Evolutionary conservation across 495 filamentous ascomycete genomes (phyloP).

Genomic region (Neurospora sp.): DNA sequence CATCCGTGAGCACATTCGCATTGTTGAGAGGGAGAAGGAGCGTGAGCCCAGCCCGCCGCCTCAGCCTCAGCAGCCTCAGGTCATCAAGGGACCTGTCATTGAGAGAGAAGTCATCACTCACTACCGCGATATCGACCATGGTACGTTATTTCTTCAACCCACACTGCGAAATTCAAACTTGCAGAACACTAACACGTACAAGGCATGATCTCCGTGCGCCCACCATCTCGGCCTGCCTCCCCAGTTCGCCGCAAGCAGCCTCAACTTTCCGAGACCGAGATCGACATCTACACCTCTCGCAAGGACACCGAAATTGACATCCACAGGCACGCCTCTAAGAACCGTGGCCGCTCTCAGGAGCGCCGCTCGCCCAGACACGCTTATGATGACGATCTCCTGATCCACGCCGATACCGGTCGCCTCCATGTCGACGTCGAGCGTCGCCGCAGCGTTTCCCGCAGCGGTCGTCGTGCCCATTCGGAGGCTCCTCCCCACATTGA

Average conservation of each 20-base stretch:
- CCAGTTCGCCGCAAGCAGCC: constrained; percentile 25
- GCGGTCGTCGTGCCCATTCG: constrained; percentile 32
- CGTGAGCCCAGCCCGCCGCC: constrained; percentile 38
- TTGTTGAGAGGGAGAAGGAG: constrained; percentile 33
- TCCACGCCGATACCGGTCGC: constrained; percentile 46
- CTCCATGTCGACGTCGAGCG: constrained; percentile 43
- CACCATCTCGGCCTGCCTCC: constrained; percentile 38
- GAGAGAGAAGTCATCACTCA: constrained; percentile 77
- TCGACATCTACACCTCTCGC: constrained; percentile 41
- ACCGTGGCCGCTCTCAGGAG: constrained; percentile 23
- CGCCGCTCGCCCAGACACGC: constrained; percentile 20
- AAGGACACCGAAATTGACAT: constrained; percentile 42
- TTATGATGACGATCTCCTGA: constrained; percentile 30
- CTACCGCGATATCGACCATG: constrained; percentile 82
- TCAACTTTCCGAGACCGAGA: constrained; percentile 31
- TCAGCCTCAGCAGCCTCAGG: constrained; percentile 37
- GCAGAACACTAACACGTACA: constrained; percentile 5
- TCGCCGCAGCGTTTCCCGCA: constrained; percentile 24
- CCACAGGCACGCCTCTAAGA: constrained; percentile 23
- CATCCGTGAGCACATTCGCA: constrained; percentile 28
- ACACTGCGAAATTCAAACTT: not conserved
- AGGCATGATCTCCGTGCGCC: constrained; percentile 34
- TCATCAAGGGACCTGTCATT: constrained; percentile 58
- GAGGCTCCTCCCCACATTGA: constrained; percentile 30
- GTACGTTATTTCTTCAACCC: constrained; percentile 30